Percentiles rank a stretch among this genome's conserved stretches.
Evolutionary conservation across 305 asterid genomes (phyloP).

Genomic region (Euphrasia arctica): DNA sequence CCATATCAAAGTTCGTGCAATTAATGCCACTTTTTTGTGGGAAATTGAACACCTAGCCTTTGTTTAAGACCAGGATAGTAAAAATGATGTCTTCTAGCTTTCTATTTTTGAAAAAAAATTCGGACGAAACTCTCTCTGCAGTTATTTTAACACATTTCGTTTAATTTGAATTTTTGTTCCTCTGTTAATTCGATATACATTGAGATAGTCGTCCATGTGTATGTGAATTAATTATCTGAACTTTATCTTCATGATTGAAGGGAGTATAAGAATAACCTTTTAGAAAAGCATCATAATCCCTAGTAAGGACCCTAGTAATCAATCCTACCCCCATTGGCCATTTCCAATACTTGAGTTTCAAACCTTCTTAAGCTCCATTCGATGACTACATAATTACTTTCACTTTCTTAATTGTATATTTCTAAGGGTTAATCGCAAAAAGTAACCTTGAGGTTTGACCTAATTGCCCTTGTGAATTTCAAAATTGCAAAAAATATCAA

Average conservation of each 20-base stretch:
- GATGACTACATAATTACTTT: neutral
- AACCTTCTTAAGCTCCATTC: too few species aligned
- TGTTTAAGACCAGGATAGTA: neutral
- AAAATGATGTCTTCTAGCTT: neutral
- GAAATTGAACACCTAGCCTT: neutral
- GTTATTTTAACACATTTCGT: neutral
- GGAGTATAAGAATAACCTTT: constrained; percentile 4
- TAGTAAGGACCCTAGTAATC: too few species aligned
- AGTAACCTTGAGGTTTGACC: neutral
- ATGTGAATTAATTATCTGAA: neutral
- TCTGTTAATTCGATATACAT: too few species aligned
- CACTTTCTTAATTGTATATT: neutral
- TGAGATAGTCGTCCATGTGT: too few species aligned
- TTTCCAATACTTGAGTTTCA: too few species aligned
- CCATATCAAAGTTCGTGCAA: neutral
- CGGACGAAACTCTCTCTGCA: neutral
- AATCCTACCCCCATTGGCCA: too few species aligned
- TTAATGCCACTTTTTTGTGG: neutral
- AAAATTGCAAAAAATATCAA: too few species aligned
- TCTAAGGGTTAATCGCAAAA: neutral
- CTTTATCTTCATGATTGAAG: neutral
- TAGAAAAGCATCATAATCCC: neutral
- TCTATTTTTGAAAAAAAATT: neutral
- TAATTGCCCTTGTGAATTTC: neutral
- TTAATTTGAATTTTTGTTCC: too few species aligned